These are phyloP conservation scores for Ceratocystis alfenasii DNA, from an alignment of 2,329 filamentous ascomycete species.

Conservation along the genomic window DNA sequence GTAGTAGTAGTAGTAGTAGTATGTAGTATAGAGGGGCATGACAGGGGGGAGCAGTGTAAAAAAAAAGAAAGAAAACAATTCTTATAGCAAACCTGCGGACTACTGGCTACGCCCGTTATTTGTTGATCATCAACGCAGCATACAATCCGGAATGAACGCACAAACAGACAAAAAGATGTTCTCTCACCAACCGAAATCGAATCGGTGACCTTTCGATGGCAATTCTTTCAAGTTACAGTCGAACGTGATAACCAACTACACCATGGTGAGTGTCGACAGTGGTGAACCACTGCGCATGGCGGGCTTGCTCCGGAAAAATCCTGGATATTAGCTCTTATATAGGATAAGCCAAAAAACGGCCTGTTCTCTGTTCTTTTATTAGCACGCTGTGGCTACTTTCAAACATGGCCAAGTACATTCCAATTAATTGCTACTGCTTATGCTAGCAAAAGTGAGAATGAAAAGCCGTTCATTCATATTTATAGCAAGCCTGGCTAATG, in stretches of 20 bases:
- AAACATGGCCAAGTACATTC: no score
- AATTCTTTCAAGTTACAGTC: conserved; percentile 21
- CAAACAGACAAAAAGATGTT: neutral
- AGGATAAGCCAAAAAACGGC: neutral
- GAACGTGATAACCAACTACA: conserved; percentile 21
- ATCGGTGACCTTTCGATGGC: conserved; percentile 22
- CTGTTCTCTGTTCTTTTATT: neutral
- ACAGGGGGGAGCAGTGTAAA: neutral
- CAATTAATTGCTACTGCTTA: no score
- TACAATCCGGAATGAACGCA: no score
- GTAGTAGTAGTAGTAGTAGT: neutral
- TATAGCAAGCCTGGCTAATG: no score
- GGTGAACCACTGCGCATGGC: conserved; percentile 20
- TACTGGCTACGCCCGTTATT: no score
- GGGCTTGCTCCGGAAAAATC: neutral
- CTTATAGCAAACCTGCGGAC: no score
- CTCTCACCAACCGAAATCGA: conserved; percentile 12
- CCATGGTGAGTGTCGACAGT: conserved; percentile 21
- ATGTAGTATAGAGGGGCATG: neutral
- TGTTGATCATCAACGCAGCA: neutral
- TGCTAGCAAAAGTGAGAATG: no score
- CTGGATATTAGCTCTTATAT: neutral
- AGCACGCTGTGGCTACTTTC: neutral
- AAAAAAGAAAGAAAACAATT: neutral
- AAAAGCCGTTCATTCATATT: no score